These are phyloP conservation scores for Pseudozyma pruni DNA, from an alignment of 1,284 basidiomycete species.

Conservation along the genomic window DNA sequence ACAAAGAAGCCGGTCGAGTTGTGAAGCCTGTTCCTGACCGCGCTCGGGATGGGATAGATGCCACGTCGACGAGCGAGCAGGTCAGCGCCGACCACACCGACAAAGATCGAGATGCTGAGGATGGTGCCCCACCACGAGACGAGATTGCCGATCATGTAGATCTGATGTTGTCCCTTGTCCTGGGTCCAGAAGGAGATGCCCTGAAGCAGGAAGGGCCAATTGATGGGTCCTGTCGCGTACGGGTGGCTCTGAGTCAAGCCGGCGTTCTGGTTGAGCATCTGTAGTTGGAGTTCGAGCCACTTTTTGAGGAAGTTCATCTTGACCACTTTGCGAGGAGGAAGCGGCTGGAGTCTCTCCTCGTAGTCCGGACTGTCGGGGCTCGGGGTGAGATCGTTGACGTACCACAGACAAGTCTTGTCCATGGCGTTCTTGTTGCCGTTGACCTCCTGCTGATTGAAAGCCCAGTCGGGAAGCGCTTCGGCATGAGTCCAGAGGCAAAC, in stretches of 20 bases:
- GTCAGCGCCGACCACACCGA: constrained; percentile 89
- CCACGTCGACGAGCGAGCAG: constrained; percentile 85
- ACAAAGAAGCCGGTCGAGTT: constrained; percentile 96
- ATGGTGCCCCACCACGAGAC: constrained; percentile 94
- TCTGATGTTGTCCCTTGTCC: constrained; percentile 83
- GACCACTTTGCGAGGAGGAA: constrained; percentile 77
- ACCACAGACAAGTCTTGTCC: constrained; percentile 88
- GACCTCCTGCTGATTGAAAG: constrained; percentile 93
- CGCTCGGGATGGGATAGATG: constrained; percentile 80
- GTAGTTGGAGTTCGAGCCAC: constrained; percentile 88
- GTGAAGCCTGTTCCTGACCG: constrained; percentile 87
- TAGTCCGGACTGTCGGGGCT: constrained; percentile 68
- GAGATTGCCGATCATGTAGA: constrained; percentile 95
- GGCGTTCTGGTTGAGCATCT: constrained; percentile 98
- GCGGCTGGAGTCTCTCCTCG: constrained; percentile 50
- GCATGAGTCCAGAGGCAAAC: constrained; percentile 94
- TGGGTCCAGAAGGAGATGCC: constrained; percentile 98
- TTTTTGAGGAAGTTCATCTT: constrained; percentile 92
- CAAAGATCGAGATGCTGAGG: constrained; percentile 83
- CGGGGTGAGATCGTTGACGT: constrained; percentile 81
- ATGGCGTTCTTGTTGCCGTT: constrained; percentile 94
- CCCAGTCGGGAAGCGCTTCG: constrained; percentile 89
- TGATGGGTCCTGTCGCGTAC: constrained; percentile 91
- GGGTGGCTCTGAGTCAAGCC: constrained; percentile 94
- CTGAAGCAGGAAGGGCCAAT: constrained; percentile 95